Base-by-base conservation (phyloP, 163 green algal genomes). In the Scenedesmus sp. region DNA sequence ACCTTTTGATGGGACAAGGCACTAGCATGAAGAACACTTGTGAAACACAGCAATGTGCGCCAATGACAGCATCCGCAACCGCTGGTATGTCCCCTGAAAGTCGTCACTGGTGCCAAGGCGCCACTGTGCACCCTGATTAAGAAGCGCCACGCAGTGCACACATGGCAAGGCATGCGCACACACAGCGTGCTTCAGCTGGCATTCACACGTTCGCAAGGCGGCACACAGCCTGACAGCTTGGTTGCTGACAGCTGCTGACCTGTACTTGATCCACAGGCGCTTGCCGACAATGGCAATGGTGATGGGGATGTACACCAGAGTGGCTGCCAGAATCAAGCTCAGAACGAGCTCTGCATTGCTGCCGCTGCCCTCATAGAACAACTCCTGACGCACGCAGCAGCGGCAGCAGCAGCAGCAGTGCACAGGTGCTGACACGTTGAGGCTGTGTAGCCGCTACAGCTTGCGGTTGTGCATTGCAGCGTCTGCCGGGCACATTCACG, bases 261-360 rank as follows among this genome's bases (percentile, higher is more conserved):
- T 94, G 90, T 97, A 97, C 10, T 85, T 95, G 55, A 97, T 90
- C 96, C 95, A 97, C 13, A 95, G 86, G 4, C 88, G 90, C 57
- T 94, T 89, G 23, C 95, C 95, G 4, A 97, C 92, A 2, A 87
- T 92, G 0, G 94, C 94, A 1, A 97, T 94, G 0, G 94, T 96
- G 0, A 97, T 90, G 4, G 96, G 96, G 54, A 95, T 86, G 77
- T 96, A 97, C 46, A 93, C 73, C 5, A 97, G 82, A 0, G 95
- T 97, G 0, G 93, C 88, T 18, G 93, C 89, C 5, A 97, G 87
- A 26, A 95, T 3, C 34, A 97, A 76, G 54, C 76, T 94, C 0
- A 97, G 26, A 1, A 93, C 62, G 0, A 97, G 94, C 93, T 97
- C 95, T 1, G 92, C 94, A 16, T 95, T 92, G 6, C 87, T 89